Conservation (phyloP, 73 alveolate genomes). For the Blepharisma stoltei region DNA sequence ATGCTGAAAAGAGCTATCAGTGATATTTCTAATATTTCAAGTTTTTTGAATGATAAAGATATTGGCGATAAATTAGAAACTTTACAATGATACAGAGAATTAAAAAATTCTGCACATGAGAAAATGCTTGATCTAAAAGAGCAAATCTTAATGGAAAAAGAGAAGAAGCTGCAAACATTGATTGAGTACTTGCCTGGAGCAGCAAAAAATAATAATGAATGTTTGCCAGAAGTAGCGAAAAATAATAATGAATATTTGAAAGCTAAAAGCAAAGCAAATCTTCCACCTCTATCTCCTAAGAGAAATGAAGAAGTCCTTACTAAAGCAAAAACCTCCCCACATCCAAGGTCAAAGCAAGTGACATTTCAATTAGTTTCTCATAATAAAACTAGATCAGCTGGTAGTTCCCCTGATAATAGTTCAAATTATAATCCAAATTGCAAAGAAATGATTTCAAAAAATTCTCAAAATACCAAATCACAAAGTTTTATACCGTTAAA, state of each 20-base stretch:
- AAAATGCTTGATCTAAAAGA: constrained; percentile 3
- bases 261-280: background rate
- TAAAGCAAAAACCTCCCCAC: background rate
- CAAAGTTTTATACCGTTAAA: no score
- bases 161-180: background rate
- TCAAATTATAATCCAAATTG: no score
- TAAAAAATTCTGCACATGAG: constrained; percentile 19
- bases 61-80: no score
- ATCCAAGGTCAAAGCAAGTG: background rate
- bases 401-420: no score
- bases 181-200: background rate
- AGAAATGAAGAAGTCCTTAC: background rate
- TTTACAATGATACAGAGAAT: background rate
- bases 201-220: background rate
- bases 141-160: background rate
- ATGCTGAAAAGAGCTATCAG: no score
- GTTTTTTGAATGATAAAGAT: no score
- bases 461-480: no score
- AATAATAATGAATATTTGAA: background rate
- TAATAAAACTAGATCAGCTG: no score
- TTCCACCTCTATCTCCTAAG: background rate
- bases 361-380: no score
- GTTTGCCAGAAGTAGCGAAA: background rate
- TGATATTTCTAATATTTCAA: no score
- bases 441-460: no score